Percentiles rank a stretch among this genome's conserved stretches.
These are phyloP conservation scores for Phytophthora kernoviae DNA, from an alignment of 352 stramenopile species.

Conservation along the genomic window DNA sequence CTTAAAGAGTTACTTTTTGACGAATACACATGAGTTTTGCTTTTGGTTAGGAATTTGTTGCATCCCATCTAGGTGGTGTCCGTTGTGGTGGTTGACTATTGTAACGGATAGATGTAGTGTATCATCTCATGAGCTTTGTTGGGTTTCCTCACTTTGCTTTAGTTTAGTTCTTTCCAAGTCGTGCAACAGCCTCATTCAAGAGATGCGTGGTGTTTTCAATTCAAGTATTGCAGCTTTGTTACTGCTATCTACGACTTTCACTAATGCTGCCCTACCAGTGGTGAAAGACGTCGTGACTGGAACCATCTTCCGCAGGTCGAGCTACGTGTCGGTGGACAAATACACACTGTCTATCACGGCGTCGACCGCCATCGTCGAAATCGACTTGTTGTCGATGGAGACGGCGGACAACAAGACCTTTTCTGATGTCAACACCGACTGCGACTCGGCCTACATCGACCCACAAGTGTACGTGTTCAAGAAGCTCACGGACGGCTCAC, in stretches of 20 bases:
- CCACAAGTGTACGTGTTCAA: conserved; percentile 62
- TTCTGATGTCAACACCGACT: conserved; percentile 67
- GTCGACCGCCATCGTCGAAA: conserved; percentile 52
- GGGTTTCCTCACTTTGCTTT: conserved; percentile 6
- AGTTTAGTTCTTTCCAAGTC: conserved; percentile 6
- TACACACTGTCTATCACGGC: conserved; percentile 56
- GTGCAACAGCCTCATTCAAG: not conserved
- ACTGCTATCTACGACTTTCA: conserved; percentile 14
- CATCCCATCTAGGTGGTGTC: conserved; percentile 1
- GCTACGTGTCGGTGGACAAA: conserved; percentile 61
- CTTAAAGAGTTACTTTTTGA: not conserved
- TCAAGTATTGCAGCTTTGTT: conserved; percentile 19
- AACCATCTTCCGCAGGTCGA: conserved; percentile 58
- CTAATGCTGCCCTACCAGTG: conserved; percentile 27
- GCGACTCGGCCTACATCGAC: conserved; percentile 77
- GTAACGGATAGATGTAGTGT: conserved; percentile 1
- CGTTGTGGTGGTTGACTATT: conserved; percentile 9
- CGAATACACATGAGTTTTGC: conserved; percentile 13
- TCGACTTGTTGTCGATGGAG: conserved; percentile 74
- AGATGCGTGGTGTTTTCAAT: conserved; percentile 22
- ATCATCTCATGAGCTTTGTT: not conserved
- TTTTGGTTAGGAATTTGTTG: conserved; percentile 9
- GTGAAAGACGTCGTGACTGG: conserved; percentile 54
- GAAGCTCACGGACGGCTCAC: conserved; percentile 25
- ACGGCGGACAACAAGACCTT: conserved; percentile 42